Conservation (phyloP, 2,329 filamentous ascomycete genomes). For the Phialophora tarda region DNA sequence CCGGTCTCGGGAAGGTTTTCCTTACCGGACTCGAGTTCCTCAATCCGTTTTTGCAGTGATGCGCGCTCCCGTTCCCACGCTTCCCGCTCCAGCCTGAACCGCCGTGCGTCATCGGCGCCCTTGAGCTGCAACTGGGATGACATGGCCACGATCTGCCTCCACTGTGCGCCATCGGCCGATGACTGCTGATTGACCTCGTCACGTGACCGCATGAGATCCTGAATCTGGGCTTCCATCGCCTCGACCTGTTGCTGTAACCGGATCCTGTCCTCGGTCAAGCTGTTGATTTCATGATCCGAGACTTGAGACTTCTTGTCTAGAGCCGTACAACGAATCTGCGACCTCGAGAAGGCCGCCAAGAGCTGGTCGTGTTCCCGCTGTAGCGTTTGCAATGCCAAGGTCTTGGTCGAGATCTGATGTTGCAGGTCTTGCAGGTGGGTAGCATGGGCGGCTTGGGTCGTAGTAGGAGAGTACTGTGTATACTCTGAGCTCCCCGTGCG, state of each 20-base stretch:
- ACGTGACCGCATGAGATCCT: slow-evolving; percentile 55
- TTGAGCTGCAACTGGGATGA: slow-evolving; percentile 53
- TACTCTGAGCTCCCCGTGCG: slow-evolving; percentile 27
- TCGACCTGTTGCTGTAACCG: slow-evolving; percentile 55
- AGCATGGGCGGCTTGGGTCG: slow-evolving; percentile 43
- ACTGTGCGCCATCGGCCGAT: slow-evolving; percentile 55
- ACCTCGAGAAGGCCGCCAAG: slow-evolving; percentile 55
- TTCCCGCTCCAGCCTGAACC: slow-evolving; percentile 50
- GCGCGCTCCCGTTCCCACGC: slow-evolving; percentile 45
- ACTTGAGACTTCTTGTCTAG: slow-evolving; percentile 59
- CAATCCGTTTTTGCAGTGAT: slow-evolving; percentile 46
- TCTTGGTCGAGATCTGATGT: slow-evolving; percentile 61
- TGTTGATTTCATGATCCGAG: slow-evolving; percentile 59
- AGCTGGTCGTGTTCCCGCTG: slow-evolving; percentile 61
- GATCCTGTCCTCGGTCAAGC: slow-evolving; percentile 57
- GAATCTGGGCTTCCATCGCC: slow-evolving; percentile 56
- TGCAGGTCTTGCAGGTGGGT: slow-evolving; percentile 57
- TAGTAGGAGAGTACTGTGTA: slow-evolving; percentile 24
- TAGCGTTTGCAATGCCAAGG: slow-evolving; percentile 58
- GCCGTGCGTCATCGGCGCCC: slow-evolving; percentile 50
- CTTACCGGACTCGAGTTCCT: slow-evolving; percentile 44
- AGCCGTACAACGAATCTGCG: slow-evolving; percentile 55
- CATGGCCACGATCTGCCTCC: slow-evolving; percentile 59
- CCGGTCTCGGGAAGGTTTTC: slow-evolving; percentile 25
- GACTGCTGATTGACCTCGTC: slow-evolving; percentile 54